Evolutionary conservation across 768 basidiomycete species (phyloP).

Genomic region (Leccinum ochraceum): DNA sequence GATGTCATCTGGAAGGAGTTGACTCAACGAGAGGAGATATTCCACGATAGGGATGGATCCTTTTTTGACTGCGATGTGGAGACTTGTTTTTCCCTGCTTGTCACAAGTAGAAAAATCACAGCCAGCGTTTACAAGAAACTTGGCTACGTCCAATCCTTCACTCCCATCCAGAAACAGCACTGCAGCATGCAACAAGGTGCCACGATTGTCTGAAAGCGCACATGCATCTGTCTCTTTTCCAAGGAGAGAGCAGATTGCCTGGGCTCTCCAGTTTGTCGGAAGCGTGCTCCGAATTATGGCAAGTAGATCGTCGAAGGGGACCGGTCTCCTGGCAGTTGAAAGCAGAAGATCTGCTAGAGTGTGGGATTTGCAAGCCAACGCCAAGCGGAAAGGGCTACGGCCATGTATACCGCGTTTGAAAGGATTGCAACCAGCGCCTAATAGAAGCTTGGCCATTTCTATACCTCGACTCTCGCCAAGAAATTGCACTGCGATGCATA

Average conservation of each 20-base stretch:
- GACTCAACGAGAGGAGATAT: constrained; percentile 3
- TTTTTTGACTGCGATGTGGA: not conserved
- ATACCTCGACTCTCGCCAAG: not conserved
- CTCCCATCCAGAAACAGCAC: not conserved
- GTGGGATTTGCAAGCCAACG: not conserved
- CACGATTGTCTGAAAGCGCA: not conserved
- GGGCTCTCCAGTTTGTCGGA: not conserved
- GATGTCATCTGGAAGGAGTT: constrained; percentile 5
- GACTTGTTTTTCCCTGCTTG: not conserved
- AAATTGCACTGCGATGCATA: not conserved
- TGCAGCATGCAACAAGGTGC: not conserved
- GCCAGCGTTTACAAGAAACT: not conserved
- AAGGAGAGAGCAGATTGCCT: not conserved
- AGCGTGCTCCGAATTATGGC: not conserved
- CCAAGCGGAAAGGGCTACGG: not conserved
- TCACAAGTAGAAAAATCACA: not conserved
- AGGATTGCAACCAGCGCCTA: not conserved
- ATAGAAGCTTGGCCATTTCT: not conserved
- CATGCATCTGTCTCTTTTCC: not conserved
- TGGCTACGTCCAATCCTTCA: not conserved
- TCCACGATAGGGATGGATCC: not conserved
- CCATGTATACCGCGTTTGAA: not conserved
- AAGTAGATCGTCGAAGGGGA: not conserved
- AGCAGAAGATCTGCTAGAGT: not conserved
- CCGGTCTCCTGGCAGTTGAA: not conserved